Base-by-base conservation (phyloP, 768 basidiomycete species). In the Trametes cinnabarina region DNA sequence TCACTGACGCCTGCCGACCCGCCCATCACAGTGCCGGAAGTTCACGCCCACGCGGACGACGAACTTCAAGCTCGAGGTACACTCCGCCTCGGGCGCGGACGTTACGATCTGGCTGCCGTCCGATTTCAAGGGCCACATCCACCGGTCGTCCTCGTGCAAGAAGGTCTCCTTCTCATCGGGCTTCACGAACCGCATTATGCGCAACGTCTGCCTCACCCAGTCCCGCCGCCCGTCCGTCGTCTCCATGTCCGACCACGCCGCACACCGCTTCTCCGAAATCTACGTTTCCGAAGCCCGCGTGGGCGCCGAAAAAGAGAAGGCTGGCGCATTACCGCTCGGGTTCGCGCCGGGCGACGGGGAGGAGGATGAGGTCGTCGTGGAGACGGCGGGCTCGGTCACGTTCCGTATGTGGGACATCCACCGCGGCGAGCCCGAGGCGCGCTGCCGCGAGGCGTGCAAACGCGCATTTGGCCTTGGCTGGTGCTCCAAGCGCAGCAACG, bases 381-480 rank as follows among this genome's bases (percentile, higher is more conserved):
- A 73, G 42, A 87, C 88, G n/a, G 64, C 66, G 17, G 88, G 89
- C 17, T 72, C 69, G 41, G 78, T 91, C 55, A 81, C 78, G 3
- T 87, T 91, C 70, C 82, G 83, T 28, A 90, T 90, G 88, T 91
- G 89, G 89, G 87, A 91, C 69, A 79, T 87, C 51, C 79, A 80
- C 60, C 82, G 83, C 15, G 78, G 81, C 62, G 77, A 82, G 43
- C 84, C 87, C 19, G 89, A 91, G 69, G 82, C 79, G 44, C 55
- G 73, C 44, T 81, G 80, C 55, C 84, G 80, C 69, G 89, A 90
- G 72, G 73, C 78, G 2, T 69, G 69, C 64, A 86, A 82, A 68
- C 79, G 87, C 47, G 75, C 88, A 58, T 86, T 88, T 66, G 76
- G 84, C 40, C 63, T 69, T 22, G 69, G 69, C 47, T 69, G 66